Conservation (phyloP, 768 basidiomycete species). For the Trametes sanguinea region DNA sequence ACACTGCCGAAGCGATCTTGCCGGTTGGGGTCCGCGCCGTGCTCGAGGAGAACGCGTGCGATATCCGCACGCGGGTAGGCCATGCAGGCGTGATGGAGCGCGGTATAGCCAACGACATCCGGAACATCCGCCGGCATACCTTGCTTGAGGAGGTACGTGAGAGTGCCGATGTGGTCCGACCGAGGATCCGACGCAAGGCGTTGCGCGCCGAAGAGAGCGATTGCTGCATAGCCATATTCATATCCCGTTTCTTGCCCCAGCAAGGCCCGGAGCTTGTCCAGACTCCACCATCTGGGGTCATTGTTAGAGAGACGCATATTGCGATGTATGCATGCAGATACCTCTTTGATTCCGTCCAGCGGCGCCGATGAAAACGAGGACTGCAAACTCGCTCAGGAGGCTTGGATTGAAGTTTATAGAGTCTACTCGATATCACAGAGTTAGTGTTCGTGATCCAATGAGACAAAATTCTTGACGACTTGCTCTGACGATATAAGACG, state of each 20-base stretch:
- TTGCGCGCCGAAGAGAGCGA: conserved; percentile 25
- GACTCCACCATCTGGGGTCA: conserved; percentile 14
- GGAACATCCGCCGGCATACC: conserved; percentile 43
- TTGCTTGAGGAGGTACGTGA: conserved; percentile 44
- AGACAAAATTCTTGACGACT: neutral
- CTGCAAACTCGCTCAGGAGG: conserved; percentile 16
- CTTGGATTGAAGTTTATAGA: neutral
- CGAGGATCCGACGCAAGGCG: conserved; percentile 1
- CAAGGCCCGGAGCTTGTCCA: conserved; percentile 22
- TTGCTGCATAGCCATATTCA: conserved; percentile 22
- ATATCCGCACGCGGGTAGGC: conserved; percentile 35
- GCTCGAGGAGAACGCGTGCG: conserved; percentile 42
- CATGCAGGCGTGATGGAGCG: conserved; percentile 49
- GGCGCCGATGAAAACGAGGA: conserved; percentile 15
- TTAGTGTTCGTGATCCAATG: neutral
- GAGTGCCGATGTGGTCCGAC: conserved; percentile 35
- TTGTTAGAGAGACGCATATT: too few relatives aligned
- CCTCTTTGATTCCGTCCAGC: conserved; percentile 1
- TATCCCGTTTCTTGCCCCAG: conserved; percentile 23
- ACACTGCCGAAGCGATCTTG: conserved; percentile 52
- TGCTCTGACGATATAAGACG: conserved; percentile 9
- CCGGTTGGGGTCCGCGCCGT: conserved; percentile 50
- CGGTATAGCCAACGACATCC: conserved; percentile 52
- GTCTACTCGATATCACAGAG: neutral
- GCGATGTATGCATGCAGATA: neutral